Conservation (phyloP, 257 asterid genomes). For the Primulina tabacum region DNA sequence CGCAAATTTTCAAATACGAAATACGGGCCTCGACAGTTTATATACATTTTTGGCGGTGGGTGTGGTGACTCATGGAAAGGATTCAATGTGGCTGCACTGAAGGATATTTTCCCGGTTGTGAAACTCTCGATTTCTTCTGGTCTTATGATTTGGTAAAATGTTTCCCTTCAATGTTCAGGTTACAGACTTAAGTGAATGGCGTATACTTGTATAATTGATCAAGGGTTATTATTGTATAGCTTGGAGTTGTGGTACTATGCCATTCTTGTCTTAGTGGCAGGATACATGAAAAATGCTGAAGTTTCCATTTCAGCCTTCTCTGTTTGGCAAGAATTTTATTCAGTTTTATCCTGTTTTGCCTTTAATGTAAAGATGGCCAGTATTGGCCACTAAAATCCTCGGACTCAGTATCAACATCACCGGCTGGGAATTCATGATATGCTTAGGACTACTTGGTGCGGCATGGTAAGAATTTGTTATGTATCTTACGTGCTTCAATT, state of each 20-base stretch:
- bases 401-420: conserved; percentile 63
- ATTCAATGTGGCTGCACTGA: conserved; percentile 55
- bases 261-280: conserved; percentile 75
- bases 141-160: conserved; percentile 73
- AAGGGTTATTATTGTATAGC: conserved; percentile 33
- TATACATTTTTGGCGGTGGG: conserved; percentile 84
- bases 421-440: conserved; percentile 86
- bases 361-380: conserved; percentile 8
- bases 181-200: neutral
- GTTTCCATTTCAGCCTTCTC: conserved; percentile 89
- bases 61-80: conserved; percentile 81
- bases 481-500: neutral
- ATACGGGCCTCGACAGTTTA: too few relatives aligned
- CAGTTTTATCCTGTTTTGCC: neutral
- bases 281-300: conserved; percentile 82
- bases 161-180: neutral
- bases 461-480: conserved; percentile 46
- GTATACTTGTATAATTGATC: neutral
- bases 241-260: conserved; percentile 90
- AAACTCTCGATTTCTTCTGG: conserved; percentile 85
- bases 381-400: conserved; percentile 6
- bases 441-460: conserved; percentile 77
- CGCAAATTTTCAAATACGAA: too few relatives aligned
- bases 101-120: conserved; percentile 75
- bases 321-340: conserved; percentile 50